Evolutionary conservation across 2,329 filamentous ascomycete species (phyloP), one percentile per base, ranked within the genome.

Genomic region (Ophiostoma australiae): DNA sequence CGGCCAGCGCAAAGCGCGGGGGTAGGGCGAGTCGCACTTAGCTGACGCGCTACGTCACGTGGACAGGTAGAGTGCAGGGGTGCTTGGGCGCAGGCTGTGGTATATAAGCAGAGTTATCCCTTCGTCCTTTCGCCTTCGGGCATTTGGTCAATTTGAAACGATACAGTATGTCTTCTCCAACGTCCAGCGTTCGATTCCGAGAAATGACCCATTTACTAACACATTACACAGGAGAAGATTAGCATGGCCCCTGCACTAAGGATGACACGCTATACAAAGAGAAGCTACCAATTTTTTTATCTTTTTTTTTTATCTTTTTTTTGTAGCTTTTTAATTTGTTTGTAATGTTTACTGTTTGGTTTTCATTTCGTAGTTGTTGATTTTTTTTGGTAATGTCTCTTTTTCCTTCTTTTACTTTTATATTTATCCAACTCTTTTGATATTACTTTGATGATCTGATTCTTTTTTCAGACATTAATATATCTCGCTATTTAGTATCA

Each of bases 191-290:
- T 74, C 73, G 70, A 74, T 13, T 70, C 72, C 15, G 10, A 15
- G 2, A 3, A 0, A n/a, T 37, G 27, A 39, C 33, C 10, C 31
- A 44, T 52, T 65, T 44, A 61, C 69, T 72, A 73, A 74, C 71
- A 61, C 44, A 27, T 55, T 33, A 20, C n/a, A 69, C 67, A 72
- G 69, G 74, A 76, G 74, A 75, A 75, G 73, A 76, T 75, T 75
- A 76, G 75, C 75, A 76, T 76, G 74, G 75, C 74, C 75, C 75
- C 75, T 76, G 75, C 86, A 89, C 91, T 93, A 94, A 94, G 91
- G 91, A 94, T 94, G 91, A 94, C 91, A 93, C 89, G 89, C 88
- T 90, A 72, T 67, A 74, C 73, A 76, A 76, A 91, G 89, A 90
- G 88, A 89, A 87, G 85, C 87, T 87, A 84, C 84, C 83, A 82